A percentile compares a stretch with the other conserved stretches of the same genome.
Conservation (phyloP, 2,329 filamentous ascomycete genomes). For the Waltergamsia citrina region DNA sequence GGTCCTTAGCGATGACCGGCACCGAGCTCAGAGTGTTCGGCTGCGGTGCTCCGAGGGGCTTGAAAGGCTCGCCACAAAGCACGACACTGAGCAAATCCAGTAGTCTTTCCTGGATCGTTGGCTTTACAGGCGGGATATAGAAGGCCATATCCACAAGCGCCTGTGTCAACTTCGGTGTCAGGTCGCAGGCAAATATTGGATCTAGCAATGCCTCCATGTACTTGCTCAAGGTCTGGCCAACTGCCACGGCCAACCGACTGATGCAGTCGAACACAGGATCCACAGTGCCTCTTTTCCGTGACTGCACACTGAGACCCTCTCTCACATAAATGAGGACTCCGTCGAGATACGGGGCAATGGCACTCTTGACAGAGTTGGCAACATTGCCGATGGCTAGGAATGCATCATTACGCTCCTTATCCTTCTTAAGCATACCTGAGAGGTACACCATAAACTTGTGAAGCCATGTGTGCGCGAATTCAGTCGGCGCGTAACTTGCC, state of each 20-base stretch:
- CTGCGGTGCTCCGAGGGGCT: constrained; percentile 82
- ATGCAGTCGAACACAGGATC: constrained; percentile 94
- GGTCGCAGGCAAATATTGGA: constrained; percentile 91
- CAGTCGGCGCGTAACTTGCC: constrained; percentile 82
- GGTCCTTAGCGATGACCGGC: constrained; percentile 78
- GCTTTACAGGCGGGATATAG: constrained; percentile 91
- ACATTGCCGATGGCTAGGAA: constrained; percentile 96
- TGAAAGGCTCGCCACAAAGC: constrained; percentile 84
- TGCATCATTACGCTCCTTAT: constrained; percentile 87
- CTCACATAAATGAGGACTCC: constrained; percentile 89
- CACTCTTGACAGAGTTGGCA: constrained; percentile 89
- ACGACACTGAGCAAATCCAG: constrained; percentile 93
- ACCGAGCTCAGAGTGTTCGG: constrained; percentile 71
- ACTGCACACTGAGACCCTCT: constrained; percentile 78
- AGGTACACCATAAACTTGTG: constrained; percentile 97
- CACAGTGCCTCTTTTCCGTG: constrained; percentile 53
- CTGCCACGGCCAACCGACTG: constrained; percentile 88
- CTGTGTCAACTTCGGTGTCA: constrained; percentile 89
- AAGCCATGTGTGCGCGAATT: constrained; percentile 80
- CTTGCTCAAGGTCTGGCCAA: constrained; percentile 93
- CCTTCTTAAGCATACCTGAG: constrained; percentile 86
- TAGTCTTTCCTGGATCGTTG: constrained; percentile 85
- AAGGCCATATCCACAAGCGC: constrained; percentile 98
- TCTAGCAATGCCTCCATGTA: constrained; percentile 95
- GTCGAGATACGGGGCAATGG: constrained; percentile 91